Percentiles rank a stretch among this genome's conserved stretches.
Conservation (phyloP, 805 yeast species). For the Metschnikowia lunata region DNA sequence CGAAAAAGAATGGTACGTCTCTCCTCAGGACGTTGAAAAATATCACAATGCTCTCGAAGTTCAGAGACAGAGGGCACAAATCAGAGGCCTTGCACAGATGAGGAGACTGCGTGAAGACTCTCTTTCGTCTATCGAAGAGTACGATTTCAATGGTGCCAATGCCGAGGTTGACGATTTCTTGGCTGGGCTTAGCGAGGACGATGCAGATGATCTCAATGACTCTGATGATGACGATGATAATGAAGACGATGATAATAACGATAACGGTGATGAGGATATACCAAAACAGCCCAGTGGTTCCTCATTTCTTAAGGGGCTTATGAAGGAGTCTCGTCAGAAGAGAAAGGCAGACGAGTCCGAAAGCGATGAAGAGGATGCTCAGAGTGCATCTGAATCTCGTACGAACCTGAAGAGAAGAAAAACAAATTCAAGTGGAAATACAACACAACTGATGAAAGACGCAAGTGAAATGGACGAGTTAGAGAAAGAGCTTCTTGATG, state of each 20-base stretch:
- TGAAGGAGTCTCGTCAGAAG: slow-evolving; percentile 17
- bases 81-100: slow-evolving; percentile 12
- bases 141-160: slow-evolving; percentile 40
- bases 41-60: slow-evolving; percentile 32
- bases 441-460: slow-evolving; percentile 11
- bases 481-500: slow-evolving; percentile 48
- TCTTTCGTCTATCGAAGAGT: slow-evolving; percentile 28
- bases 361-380: slow-evolving; percentile 18
- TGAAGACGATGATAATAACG: neutral
- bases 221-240: slow-evolving; percentile 26
- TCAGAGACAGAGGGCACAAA: slow-evolving; percentile 15
- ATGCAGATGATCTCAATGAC: slow-evolving; percentile 32
- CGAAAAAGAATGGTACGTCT: slow-evolving; percentile 40
- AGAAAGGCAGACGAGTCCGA: slow-evolving; percentile 17
- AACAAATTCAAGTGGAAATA: slow-evolving; percentile 1
- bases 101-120: slow-evolving; percentile 33
- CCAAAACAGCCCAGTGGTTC: slow-evolving; percentile 8
- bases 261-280: slow-evolving; percentile 8
- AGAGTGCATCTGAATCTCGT: neutral
- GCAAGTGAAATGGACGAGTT: slow-evolving; percentile 40
- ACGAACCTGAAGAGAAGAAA: slow-evolving; percentile 5
- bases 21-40: slow-evolving; percentile 43
- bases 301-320: slow-evolving; percentile 26
- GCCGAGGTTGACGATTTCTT: slow-evolving; percentile 46
- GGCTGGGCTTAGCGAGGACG: slow-evolving; percentile 41